These are phyloP conservation scores for Neoboletus magnificus DNA, from an alignment of 768 basidiomycete species.

Conservation along the genomic window DNA sequence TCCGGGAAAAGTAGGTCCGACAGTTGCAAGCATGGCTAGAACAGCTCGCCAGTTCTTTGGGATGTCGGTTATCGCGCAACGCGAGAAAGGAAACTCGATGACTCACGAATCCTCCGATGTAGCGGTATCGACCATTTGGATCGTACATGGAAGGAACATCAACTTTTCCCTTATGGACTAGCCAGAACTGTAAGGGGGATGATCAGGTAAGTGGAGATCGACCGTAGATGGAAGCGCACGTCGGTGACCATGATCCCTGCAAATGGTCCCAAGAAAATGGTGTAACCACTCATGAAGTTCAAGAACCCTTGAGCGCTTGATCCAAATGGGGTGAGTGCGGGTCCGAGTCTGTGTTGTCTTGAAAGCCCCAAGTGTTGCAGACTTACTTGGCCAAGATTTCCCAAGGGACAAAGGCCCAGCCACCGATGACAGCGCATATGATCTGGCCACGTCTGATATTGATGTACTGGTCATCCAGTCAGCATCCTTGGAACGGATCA, in stretches of 20 bases:
- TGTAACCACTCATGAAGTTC: conserved; percentile 80
- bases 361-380: background rate
- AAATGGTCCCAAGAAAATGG: conserved; percentile 83
- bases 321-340: no score
- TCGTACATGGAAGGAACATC: conserved; percentile 85
- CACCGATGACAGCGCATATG: conserved; percentile 39
- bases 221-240: conserved; percentile 34
- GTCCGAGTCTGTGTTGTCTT: background rate
- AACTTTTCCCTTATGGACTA: conserved; percentile 66
- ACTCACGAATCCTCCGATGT: conserved; percentile 69
- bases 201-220: background rate
- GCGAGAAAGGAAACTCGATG: background rate
- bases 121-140: conserved; percentile 75
- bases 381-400: conserved; percentile 58
- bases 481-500: background rate
- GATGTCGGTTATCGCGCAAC: background rate
- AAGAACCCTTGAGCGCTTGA: conserved; percentile 61
- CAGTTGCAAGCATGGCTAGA: conserved; percentile 63
- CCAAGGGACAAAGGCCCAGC: conserved; percentile 85
- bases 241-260: conserved; percentile 68
- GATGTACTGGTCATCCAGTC: conserved; percentile 22
- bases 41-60: conserved; percentile 79
- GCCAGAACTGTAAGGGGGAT: conserved; percentile 56
- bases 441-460: conserved; percentile 30
- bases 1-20: conserved; percentile 74